A percentile compares a stretch with the other conserved stretches of the same genome.
Conservation (phyloP, 164 flowering plant species). For the Macadamia integrifolia region DNA sequence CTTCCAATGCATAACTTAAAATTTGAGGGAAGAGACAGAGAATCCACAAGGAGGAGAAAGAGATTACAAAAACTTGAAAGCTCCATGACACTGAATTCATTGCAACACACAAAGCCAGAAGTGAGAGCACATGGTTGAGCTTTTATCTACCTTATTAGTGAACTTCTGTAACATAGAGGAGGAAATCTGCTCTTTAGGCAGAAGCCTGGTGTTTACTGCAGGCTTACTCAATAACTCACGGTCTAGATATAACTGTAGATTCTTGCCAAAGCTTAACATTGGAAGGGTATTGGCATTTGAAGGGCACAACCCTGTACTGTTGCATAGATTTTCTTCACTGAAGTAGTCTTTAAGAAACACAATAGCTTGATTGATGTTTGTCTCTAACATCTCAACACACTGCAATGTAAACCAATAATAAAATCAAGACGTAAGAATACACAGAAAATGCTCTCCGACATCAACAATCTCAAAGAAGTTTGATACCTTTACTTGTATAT, state of each 20-base stretch:
- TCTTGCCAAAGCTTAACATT: neutral
- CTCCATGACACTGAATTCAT: too few relatives aligned
- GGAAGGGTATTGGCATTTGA: neutral
- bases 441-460: neutral
- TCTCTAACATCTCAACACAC: constrained; percentile 14
- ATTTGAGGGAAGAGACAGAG: too few relatives aligned
- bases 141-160: neutral
- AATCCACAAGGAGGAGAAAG: too few relatives aligned
- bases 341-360: constrained; percentile 16
- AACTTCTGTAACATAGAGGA: neutral
- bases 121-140: neutral
- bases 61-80: too few relatives aligned
- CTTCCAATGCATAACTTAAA: too few relatives aligned
- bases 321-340: constrained; percentile 16
- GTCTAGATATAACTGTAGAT: neutral
- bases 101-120: neutral
- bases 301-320: constrained; percentile 18
- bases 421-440: neutral
- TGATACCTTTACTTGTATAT: constrained; percentile 14
- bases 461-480: neutral
- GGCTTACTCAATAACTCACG: constrained; percentile 1
- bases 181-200: neutral
- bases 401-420: constrained; percentile 3
- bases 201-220: neutral
- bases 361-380: constrained; percentile 12